Conservation (phyloP, 2,329 filamentous ascomycete genomes). For the Beauveria asiatica region DNA sequence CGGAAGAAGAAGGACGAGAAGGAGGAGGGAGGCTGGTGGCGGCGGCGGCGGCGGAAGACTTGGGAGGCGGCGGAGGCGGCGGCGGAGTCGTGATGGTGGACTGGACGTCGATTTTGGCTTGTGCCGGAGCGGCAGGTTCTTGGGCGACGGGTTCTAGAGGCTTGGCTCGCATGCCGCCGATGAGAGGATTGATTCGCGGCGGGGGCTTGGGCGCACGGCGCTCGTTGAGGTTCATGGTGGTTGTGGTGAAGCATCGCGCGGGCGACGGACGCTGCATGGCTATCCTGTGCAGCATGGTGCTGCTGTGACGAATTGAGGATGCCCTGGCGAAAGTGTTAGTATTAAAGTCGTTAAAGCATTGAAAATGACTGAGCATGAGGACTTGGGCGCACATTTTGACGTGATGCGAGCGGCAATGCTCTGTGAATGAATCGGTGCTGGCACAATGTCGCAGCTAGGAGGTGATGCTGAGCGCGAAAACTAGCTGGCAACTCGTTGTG, state of each 20-base stretch:
- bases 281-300: conserved; percentile 3
- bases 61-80: conserved; percentile 9
- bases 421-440: not conserved
- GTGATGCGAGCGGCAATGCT: not conserved
- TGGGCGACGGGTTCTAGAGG: not conserved
- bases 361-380: not conserved
- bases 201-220: conserved; percentile 4
- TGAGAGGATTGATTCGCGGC: conserved; percentile 7
- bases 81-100: conserved; percentile 21
- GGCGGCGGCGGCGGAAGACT: not conserved
- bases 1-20: not conserved
- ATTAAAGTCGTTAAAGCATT: not conserved
- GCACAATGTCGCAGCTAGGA: not conserved
- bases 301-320: conserved; percentile 8
- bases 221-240: not conserved
- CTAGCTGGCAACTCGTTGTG: not conserved
- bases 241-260: conserved; percentile 5
- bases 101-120: not conserved
- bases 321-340: conserved; percentile 2
- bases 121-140: not conserved
- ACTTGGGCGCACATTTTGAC: conserved; percentile 3
- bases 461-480: not conserved
- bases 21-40: not conserved
- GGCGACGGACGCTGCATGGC: not conserved
- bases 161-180: conserved; percentile 1